These are phyloP conservation scores for Komagataea norvegica DNA, from an alignment of 1,139 yeast genomes.

Conservation along the genomic window DNA sequence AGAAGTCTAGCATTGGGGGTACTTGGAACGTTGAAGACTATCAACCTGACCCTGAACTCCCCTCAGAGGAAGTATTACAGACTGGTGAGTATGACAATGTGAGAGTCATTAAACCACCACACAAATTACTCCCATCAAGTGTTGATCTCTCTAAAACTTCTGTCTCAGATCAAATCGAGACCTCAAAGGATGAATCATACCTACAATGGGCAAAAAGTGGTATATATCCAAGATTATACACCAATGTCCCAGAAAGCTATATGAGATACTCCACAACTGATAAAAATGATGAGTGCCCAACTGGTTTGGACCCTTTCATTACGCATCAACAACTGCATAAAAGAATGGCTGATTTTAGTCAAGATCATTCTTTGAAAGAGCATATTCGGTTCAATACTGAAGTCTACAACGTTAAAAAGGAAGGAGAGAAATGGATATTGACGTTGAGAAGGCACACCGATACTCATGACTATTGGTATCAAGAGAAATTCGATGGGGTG, in stretches of 20 bases:
- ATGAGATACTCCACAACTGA: slow-evolving; percentile 34
- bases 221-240: slow-evolving; percentile 39
- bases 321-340: slow-evolving; percentile 35
- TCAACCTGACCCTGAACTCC: slow-evolving; percentile 22
- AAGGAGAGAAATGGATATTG: slow-evolving; percentile 37
- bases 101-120: slow-evolving; percentile 18
- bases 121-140: slow-evolving; percentile 8
- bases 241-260: slow-evolving; percentile 43
- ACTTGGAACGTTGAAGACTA: slow-evolving; percentile 29
- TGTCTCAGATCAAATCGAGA: slow-evolving; percentile 13
- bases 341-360: slow-evolving; percentile 31
- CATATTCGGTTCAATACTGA: slow-evolving; percentile 38
- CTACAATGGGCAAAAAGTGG: slow-evolving; percentile 39
- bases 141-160: slow-evolving; percentile 15
- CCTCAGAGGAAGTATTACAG: slow-evolving; percentile 27
- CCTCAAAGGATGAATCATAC: slow-evolving; percentile 17
- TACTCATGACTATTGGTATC: slow-evolving; percentile 28
- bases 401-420: slow-evolving; percentile 38
- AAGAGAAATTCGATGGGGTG: slow-evolving; percentile 41
- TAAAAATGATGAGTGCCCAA: slow-evolving; percentile 1
- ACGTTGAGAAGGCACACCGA: slow-evolving; percentile 29
- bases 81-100: slow-evolving; percentile 25
- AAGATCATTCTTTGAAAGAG: slow-evolving; percentile 29
- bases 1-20: slow-evolving; percentile 32
- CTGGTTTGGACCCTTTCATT: slow-evolving; percentile 31